Base-by-base conservation (phyloP, 2,329 filamentous ascomycete species). In the Ophiocordyceps camponoti-saundersi region DNA sequence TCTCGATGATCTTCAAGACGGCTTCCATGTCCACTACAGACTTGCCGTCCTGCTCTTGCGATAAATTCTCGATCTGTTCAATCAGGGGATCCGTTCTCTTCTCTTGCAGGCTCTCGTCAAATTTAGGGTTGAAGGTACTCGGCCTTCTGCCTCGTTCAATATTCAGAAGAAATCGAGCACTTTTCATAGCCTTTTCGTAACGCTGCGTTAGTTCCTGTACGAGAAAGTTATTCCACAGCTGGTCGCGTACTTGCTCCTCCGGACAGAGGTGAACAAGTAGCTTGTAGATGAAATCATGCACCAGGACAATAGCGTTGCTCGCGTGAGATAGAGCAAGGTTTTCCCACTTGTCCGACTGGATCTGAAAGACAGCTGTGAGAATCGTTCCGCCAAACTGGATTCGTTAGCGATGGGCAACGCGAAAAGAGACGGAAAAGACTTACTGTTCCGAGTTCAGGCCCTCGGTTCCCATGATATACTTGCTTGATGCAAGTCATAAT, bases 331-430 rank as follows among this genome's bases (percentile, higher is more conserved):
- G 48, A 0, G 70, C 65, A 1, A 82, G 54, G 0, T 49, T 44
- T 0, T 61, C 53, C 78, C 78, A 81, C 16, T 73, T 76, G 13
- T 53, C 50, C 0, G 75, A 68, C 48, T 81, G 76, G 32, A 69
- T 66, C 26, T 67, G 66, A 57, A 81, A 77, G 0, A 65, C 59
- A 0, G 55, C 61, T 0, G 65, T 57, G 0, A 79, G 54, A 15
- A 77, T 50, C 0, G 59, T 51, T 0, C 60, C 57, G 12, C 60
- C 56, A 36, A 68, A 68, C 65, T 64, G 22, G 23, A 13, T 12
- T 20, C 3, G n/a, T 42, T 10, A 39, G 36, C 36, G 2, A n/a
- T 8, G 13, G 20, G 8, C 16, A n/a, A 39, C 36, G 36, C 5
- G 4, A 18, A 10, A 4, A 6, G 4, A 5, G 16, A 39, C 6